Evolutionary conservation across 1,284 basidiomycete genomes (phyloP).

Genomic region (Exsudoporus floridanus): DNA sequence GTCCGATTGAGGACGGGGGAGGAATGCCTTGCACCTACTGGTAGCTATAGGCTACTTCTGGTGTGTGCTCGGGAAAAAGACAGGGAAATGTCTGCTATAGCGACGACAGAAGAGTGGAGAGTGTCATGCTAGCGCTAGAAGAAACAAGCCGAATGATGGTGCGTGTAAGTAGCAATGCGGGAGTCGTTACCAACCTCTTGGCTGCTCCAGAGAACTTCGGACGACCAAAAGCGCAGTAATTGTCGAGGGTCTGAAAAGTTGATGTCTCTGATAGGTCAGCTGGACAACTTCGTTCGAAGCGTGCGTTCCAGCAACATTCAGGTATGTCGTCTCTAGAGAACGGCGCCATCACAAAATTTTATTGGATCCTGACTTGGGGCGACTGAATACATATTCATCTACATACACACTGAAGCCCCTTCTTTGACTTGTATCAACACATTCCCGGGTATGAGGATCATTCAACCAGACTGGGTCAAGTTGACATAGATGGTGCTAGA

Average conservation of each 20-base stretch:
- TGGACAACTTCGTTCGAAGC: not conserved
- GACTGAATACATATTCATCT: not conserved
- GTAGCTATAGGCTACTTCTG: conserved; percentile 72
- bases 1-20: conserved; percentile 88
- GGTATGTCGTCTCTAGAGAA: no score
- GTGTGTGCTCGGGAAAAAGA: conserved; percentile 91
- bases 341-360: no score
- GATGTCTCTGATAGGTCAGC: not conserved
- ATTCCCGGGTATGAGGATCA: not conserved
- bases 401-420: not conserved
- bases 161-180: conserved; percentile 38
- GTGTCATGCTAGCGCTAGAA: conserved; percentile 81
- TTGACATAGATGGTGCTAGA: conserved; percentile 27
- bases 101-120: conserved; percentile 93
- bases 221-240: conserved; percentile 18
- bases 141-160: conserved; percentile 72
- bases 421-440: not conserved
- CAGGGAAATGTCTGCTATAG: conserved; percentile 92
- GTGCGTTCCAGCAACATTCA: not conserved
- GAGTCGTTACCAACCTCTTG: conserved; percentile 41
- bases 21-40: conserved; percentile 70
- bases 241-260: no score
- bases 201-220: conserved; percentile 13
- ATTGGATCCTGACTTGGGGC: no score
- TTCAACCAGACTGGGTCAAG: conserved; percentile 10